Evolutionary conservation across 495 filamentous ascomycete species (phyloP).

Genomic region (Penicillium nucicola): DNA sequence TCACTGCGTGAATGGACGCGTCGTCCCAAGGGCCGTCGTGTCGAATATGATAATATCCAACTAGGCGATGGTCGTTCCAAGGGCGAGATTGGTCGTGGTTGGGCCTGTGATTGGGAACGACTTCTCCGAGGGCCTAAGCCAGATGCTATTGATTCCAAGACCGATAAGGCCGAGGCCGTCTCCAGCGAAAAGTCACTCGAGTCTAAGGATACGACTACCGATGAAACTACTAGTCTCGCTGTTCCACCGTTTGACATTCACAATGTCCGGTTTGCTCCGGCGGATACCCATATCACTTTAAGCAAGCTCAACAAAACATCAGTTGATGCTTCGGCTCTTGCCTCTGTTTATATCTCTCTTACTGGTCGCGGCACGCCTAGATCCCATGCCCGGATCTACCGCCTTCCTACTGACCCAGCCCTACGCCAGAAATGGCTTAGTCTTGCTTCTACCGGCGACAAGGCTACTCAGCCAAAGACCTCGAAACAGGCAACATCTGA

Average conservation of each 20-base stretch:
- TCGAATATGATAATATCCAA: slow-evolving; percentile 72
- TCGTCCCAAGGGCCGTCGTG: slow-evolving; percentile 76
- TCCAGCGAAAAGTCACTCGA: slow-evolving; percentile 14
- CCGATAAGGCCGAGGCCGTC: slow-evolving; percentile 1
- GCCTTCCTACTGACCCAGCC: slow-evolving; percentile 52
- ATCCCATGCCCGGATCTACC: slow-evolving; percentile 68
- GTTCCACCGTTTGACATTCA: slow-evolving; percentile 32
- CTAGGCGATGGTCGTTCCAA: slow-evolving; percentile 65
- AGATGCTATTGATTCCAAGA: not conserved
- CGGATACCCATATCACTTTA: slow-evolving; percentile 20
- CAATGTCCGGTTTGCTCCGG: slow-evolving; percentile 22
- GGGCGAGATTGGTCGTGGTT: slow-evolving; percentile 81
- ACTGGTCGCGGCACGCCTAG: slow-evolving; percentile 56
- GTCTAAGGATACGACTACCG: slow-evolving; percentile 3
- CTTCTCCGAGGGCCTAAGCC: slow-evolving; percentile 41
- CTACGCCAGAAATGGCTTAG: slow-evolving; percentile 56
- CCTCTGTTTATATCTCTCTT: slow-evolving; percentile 58
- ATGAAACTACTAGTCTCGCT: not conserved
- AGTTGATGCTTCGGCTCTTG: slow-evolving; percentile 34
- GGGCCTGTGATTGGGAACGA: slow-evolving; percentile 83
- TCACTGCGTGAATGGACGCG: slow-evolving; percentile 70
- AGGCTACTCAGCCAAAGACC: slow-evolving; percentile 6
- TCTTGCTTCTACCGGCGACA: slow-evolving; percentile 18
- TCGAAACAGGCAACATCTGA: not conserved
- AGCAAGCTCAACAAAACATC: slow-evolving; percentile 21